Evolutionary conservation across 768 basidiomycete species (phyloP), one percentile per base, ranked within the genome.

Genomic region (Hirschioporus abietinus): DNA sequence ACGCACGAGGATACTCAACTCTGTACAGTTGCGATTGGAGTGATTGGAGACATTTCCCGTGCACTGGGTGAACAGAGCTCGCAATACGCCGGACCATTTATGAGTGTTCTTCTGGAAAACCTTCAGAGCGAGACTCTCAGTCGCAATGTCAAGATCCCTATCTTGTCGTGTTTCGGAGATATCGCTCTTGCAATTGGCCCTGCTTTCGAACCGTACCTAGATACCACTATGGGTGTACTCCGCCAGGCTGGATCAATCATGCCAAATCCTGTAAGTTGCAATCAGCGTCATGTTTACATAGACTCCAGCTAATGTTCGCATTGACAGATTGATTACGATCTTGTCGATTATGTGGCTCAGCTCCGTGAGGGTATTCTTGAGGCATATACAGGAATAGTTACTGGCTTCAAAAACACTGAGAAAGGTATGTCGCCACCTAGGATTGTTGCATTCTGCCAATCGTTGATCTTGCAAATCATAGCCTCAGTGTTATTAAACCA

Each of bases 321-420:
- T 65, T 42, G 25, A 65, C 70, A 86, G 93, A 86, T 90, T 36
- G 93, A 96, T 74, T 92, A 88, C 70, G 95, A 96, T 68, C 85
- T 96, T 66, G 84, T 96, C 66, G 97, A 99, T 70, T 99, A 99
- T 73, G 93, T 96, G 60, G 84, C 87, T 64, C 86, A 87, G 64
- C 83, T 99, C 66, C 88, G 97, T 42, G 97, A 99, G 72, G 95
- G 95, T 60, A 98, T 99, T 70, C 80, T 98, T 35, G 97, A 99
- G 76, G 96, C 97, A 1, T 98, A 97, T 73, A 96, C 93, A 5
- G 96, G 96, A 26, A 90, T 99, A 69, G 88, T 98, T 67, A 90
- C 93, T 42, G 95, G 92, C 0, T 80, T 98, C 74, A 96, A 95
- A 82, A 88, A 87, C 71, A 91, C 90, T 0, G 85, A 86, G 24